Evolutionary conservation across 768 basidiomycete genomes (phyloP), one percentile per base, ranked within the genome.

Genomic region (Russula dissimulans): DNA sequence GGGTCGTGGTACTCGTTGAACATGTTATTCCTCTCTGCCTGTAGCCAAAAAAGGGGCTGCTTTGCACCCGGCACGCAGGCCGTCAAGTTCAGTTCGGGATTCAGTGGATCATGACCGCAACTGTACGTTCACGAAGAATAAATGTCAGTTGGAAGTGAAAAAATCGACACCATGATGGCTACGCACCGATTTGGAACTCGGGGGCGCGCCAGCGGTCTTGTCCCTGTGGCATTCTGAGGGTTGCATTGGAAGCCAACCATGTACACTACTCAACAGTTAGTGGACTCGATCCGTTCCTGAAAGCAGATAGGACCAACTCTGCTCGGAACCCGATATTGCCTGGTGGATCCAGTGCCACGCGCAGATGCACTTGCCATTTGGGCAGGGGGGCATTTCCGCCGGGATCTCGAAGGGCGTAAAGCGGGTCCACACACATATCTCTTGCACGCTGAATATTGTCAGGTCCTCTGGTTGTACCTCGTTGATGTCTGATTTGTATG

Each of bases 381-480:
- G 75, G 62, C 79, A 80, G 17, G 71, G 57, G 6, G 79, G 79
- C 69, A 81, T 71, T 8, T 71, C 64, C 3, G 67, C 69, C 5
- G 79, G 79, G 38, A 80, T 69, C n/a, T 69, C 55, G 64, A 78
- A 80, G 47, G 63, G 65, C 29, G 75, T 78, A 61, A 72, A 63
- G 36, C 72, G 64, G 46, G 63, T 62, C 77, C 77, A 80, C 4
- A 76, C 75, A 46, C 76, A 77, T 8, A 72, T 74, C 1, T 76
- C 69, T 62, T 80, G 77, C 46, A 77, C 71, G 46, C 70, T 73
- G 67, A 80, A 77, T 52, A 78, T 63, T 39, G 67, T 68, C 47
- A 79, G 72, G 64, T 79, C 78, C 43, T 73, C 73, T 1, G 77
- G 78, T 57, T 73, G 54, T 44, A 79, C 64, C 6, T 65, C 47